A percentile compares a stretch with the other conserved stretches of the same genome.
Conservation (phyloP, 345 rosid genomes). For the Nasturtium officinale region DNA sequence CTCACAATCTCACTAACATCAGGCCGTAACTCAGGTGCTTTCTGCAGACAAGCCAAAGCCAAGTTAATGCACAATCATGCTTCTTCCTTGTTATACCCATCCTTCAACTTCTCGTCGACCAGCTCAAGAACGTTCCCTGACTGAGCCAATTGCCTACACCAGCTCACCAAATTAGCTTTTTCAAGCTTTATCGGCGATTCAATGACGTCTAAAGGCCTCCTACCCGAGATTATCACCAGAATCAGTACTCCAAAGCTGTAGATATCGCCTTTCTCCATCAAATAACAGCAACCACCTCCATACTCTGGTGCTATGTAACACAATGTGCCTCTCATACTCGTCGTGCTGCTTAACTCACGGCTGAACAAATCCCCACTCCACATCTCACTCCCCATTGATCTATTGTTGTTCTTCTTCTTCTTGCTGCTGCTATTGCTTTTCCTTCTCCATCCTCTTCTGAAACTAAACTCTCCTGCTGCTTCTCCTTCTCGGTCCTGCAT, state of each 20-base stretch:
- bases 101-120: constrained; percentile 83
- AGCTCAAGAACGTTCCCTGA: constrained; percentile 80
- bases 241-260: constrained; percentile 94
- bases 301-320: constrained; percentile 96
- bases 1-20: constrained; percentile 77
- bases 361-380: constrained; percentile 96
- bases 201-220: constrained; percentile 91
- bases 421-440: constrained; percentile 44
- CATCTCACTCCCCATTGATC: constrained; percentile 78
- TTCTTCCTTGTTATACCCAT: constrained; percentile 69
- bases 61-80: constrained; percentile 86
- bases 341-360: constrained; percentile 96
- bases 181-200: constrained; percentile 97
- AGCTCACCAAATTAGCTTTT: constrained; percentile 89
- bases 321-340: constrained; percentile 97
- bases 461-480: constrained; percentile 85
- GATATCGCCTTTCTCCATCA: constrained; percentile 96
- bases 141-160: constrained; percentile 95
- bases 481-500: constrained; percentile 48
- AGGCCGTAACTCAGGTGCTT: constrained; percentile 83
- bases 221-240: constrained; percentile 87
- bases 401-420: constrained; percentile 46
- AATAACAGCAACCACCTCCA: constrained; percentile 80
- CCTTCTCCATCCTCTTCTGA: constrained; percentile 77
- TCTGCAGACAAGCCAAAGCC: constrained; percentile 85